Conservation (phyloP, 345 rosid species). For the Populus alba region DNA sequence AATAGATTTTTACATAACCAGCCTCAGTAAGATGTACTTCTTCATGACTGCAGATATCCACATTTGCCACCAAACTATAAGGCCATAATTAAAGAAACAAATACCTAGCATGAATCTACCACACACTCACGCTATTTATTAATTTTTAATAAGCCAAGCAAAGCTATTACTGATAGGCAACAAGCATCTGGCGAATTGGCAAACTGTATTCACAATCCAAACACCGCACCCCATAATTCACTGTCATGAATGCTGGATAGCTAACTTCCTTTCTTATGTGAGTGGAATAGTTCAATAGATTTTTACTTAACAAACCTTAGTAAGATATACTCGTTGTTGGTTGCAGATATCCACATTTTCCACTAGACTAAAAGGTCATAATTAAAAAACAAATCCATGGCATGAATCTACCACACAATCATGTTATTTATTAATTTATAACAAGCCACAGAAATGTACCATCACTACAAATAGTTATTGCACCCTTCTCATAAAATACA, state of each 20-base stretch:
- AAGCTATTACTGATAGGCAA: background rate
- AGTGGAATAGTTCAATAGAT: background rate
- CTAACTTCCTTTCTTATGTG: background rate
- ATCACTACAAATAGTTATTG: background rate
- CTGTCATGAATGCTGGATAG: background rate
- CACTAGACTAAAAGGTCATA: background rate
- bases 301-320: background rate
- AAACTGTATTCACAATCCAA: background rate
- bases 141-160: background rate
- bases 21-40: no score
- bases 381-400: background rate
- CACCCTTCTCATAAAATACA: background rate
- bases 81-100: no score
- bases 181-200: background rate
- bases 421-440: background rate
- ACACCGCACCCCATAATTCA: background rate
- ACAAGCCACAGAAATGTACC: background rate
- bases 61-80: no score
- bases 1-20: no score
- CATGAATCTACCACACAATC: background rate
- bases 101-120: no score
- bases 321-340: background rate
- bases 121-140: no score
- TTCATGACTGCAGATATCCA: no score
- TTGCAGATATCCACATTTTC: background rate